Evolutionary conservation across 139 green algal genomes (phyloP).

Genomic region (Chlorella vulgaris): DNA sequence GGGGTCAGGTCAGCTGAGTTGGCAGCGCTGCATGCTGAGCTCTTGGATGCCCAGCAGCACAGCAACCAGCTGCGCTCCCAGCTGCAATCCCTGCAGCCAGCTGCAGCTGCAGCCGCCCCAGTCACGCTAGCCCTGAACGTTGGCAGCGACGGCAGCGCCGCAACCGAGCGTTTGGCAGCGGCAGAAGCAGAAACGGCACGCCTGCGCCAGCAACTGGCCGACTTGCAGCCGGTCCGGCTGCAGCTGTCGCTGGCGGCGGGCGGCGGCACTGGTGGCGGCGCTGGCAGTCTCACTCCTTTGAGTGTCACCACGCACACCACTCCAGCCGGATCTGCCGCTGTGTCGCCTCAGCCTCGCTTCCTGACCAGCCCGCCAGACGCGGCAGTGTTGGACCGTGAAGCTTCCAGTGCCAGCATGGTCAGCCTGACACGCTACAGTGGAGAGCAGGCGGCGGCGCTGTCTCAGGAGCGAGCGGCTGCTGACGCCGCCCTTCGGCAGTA

Average conservation of each 20-base stretch:
- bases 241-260: background rate
- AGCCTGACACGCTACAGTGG: background rate
- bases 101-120: background rate
- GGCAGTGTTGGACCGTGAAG: no score
- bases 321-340: background rate
- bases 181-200: constrained; percentile 18
- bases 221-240: constrained; percentile 9
- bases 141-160: background rate
- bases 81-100: background rate
- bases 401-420: background rate
- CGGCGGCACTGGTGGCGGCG: background rate
- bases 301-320: background rate
- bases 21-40: constrained; percentile 6
- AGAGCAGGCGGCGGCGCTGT: constrained; percentile 18
- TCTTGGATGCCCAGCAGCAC: background rate
- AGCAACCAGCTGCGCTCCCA: constrained; percentile 1
- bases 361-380: no score
- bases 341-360: background rate
- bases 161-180: background rate
- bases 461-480: constrained; percentile 14
- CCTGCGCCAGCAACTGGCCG: constrained; percentile 20
- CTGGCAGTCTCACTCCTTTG: background rate
- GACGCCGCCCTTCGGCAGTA: constrained; percentile 39
- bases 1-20: background rate
- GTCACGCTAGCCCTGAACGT: background rate